Percentiles rank a stretch among this genome's conserved stretches.
phyloP scores from a whole-genome alignment of 2,329 filamentous ascomycete genomes.

The Epichloe sylvatica region DNA sequence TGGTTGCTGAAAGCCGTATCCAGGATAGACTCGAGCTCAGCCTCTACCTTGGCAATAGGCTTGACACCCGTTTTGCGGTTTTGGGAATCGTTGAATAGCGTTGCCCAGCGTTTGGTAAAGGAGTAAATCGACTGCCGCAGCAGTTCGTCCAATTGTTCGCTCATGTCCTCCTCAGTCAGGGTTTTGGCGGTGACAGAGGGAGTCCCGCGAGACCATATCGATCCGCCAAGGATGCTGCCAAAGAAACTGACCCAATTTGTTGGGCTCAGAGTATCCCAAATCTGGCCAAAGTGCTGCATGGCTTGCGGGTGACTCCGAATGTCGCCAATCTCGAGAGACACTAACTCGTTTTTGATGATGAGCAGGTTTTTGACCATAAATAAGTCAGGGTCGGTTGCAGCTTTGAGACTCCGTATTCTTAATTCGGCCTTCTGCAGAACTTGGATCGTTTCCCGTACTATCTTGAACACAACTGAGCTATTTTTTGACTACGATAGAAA shows the following conservation, averaged over 20 bases:
- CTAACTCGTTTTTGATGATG: constrained; percentile 86
- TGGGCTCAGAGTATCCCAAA: constrained; percentile 49
- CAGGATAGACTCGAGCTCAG: constrained; percentile 43
- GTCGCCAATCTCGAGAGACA: constrained; percentile 84
- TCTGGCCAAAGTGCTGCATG: constrained; percentile 50
- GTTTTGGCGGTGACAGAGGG: constrained; percentile 25
- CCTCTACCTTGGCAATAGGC: constrained; percentile 38
- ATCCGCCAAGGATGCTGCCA: constrained; percentile 40
- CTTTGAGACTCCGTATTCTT: constrained; percentile 49
- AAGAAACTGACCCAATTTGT: constrained; percentile 47
- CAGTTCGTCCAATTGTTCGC: constrained; percentile 50
- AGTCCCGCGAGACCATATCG: constrained; percentile 31
- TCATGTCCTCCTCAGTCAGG: constrained; percentile 41
- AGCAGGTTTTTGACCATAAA: constrained; percentile 93
- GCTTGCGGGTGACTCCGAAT: constrained; percentile 34
- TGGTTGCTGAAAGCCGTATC: constrained; percentile 44
- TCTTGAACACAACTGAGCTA: constrained; percentile 46
- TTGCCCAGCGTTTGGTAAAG: constrained; percentile 48
- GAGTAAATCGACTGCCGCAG: constrained; percentile 48
- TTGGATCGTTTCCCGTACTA: constrained; percentile 79
- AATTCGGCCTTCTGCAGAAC: constrained; percentile 67
- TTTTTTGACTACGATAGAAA: constrained; percentile 23
- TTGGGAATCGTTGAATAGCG: constrained; percentile 34
- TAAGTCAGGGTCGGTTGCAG: constrained; percentile 60
- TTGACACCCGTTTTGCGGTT: constrained; percentile 34